Base-by-base conservation (phyloP, 495 filamentous ascomycete genomes). In the Aspergillus ellipticus region DNA sequence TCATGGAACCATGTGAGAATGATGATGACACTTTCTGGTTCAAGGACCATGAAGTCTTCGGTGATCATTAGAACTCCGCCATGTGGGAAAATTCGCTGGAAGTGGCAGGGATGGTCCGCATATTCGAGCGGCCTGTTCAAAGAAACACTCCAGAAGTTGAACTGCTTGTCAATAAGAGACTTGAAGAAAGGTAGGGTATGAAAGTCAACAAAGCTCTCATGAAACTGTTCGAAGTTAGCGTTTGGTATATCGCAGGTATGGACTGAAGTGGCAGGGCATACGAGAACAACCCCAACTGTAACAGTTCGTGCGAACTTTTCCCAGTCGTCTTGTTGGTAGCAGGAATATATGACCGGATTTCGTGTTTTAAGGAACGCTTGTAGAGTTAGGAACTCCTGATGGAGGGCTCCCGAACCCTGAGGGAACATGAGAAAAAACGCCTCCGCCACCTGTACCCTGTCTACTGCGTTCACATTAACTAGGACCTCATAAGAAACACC, bases 51-150 rank as follows among this genome's bases (percentile, higher is more conserved):
- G 42, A 87, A 78, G 53, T 85, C 86, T 33, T 87, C 84, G 0
- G 86, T 86, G 5, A 91, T 60, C 0, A 90, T 65, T 20, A 86
- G 78, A 0, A 75, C 82, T 5, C 70, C 67, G 5, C 86, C 84
- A 22, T 70, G 63, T 6, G 82, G 80, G 48, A 90, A 87, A 3
- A 89, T 61, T 2, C 80, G 76, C 54, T 74, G 62, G 10, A 74
- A 64, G 35, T 75, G 64, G 1, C 58, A 51, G 8, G 54, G 53
- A 11, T 52, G 49, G 9, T 54, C 60, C 37, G 51, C 52, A 29
- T 57, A 59, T 16, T 69, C 47, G 10, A 78, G 64, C 8, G 62
- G 65, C 4, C 53, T 56, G 0, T 29, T n/a, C 17, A 77, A 48
- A 26, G 71, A 72, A 24, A 74, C 56, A 6, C 56, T 67, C 74